Evolutionary conservation across 139 green algal genomes (phyloP).

Genomic region (Prasinococcaceae sp.): DNA sequence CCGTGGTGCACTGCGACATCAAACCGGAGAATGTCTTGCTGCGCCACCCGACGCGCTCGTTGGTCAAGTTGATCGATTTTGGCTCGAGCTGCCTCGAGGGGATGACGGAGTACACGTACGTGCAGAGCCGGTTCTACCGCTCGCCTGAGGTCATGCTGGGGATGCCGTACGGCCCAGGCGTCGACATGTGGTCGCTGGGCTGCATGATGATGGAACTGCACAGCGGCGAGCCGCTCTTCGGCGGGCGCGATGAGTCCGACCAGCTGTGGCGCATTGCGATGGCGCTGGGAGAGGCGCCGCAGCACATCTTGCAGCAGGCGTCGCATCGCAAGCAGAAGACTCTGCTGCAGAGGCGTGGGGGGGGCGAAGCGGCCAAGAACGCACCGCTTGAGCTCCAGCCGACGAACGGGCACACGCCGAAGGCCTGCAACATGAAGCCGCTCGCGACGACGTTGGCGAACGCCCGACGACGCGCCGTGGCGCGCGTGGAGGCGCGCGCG

Average conservation of each 20-base stretch:
- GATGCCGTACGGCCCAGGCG: conserved; percentile 55
- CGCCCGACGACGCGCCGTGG: too few relatives aligned
- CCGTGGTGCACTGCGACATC: conserved; percentile 95
- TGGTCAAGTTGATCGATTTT: conserved; percentile 99
- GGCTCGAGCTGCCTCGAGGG: conserved; percentile 85
- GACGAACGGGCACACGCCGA: too few relatives aligned
- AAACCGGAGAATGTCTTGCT: conserved; percentile 98
- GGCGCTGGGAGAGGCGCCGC: conserved; percentile 56
- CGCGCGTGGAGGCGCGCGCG: too few relatives aligned
- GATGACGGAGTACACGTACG: conserved; percentile 90
- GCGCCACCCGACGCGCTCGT: too few relatives aligned
- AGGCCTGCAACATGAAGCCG: too few relatives aligned
- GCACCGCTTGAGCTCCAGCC: too few relatives aligned
- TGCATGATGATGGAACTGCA: conserved; percentile 90
- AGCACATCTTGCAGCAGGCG: conserved; percentile 41
- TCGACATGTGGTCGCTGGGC: conserved; percentile 95
- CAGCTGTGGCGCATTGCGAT: conserved; percentile 72
- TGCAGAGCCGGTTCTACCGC: conserved; percentile 90
- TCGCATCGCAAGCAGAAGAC: too few relatives aligned
- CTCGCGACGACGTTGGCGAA: too few relatives aligned
- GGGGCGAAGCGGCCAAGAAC: too few relatives aligned
- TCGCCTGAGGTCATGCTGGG: conserved; percentile 73
- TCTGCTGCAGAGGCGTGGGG: too few relatives aligned
- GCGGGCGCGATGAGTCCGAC: conserved; percentile 80
- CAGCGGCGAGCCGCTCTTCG: conserved; percentile 87